Evolutionary conservation across 331 rosid species (phyloP), one percentile per base, ranked within the genome.

Genomic region (Dryas integrifolia): DNA sequence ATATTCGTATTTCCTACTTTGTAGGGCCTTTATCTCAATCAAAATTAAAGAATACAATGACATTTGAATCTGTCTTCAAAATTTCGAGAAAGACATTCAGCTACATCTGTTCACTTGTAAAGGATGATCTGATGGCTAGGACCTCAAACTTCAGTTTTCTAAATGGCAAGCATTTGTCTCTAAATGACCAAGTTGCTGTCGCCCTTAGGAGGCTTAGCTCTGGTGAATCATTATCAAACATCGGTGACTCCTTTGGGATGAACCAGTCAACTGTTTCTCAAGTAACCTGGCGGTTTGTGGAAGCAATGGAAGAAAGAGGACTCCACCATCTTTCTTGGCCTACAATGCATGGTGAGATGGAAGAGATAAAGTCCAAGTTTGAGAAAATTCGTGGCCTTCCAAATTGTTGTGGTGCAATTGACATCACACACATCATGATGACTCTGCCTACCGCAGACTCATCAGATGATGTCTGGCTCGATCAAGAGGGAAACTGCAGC

Each of bases 131-230:
- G 92, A 75, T 72, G 82, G 85, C 86, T 7, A 90, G 83, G 81
- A 45, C 89, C 39, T 81, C 96, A 30, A 81, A 85, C 43, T 86
- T 56, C 62, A 71, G 72, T 5, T 87, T 65, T 72, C 9, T 78
- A 66, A 65, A 76, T n/a, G 97, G 97, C 9, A 87, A 76, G 43
- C 88, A 75, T 62, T 70, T 93, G 85, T 90, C 87, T 55, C 9
- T 87, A 60, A 83, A 86, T 53, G 98, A 93, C 65, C 97, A 93
- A 81, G 98, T 93, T 49, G 98, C 94, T 24, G 73, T 93, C 57
- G 96, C 98, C 76, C 90, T 93, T n/a, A 83, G 96, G 81, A 89
- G 97, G 86, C 97, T 93, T 40, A 72, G 94, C 84, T 90, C 97
- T 15, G 98, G 98, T 6, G 97, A 90, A 62, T 93, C 98, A 4